Evolutionary conservation across 2,329 filamentous ascomycete species (phyloP).

Genomic region (Cytospora piceae): DNA sequence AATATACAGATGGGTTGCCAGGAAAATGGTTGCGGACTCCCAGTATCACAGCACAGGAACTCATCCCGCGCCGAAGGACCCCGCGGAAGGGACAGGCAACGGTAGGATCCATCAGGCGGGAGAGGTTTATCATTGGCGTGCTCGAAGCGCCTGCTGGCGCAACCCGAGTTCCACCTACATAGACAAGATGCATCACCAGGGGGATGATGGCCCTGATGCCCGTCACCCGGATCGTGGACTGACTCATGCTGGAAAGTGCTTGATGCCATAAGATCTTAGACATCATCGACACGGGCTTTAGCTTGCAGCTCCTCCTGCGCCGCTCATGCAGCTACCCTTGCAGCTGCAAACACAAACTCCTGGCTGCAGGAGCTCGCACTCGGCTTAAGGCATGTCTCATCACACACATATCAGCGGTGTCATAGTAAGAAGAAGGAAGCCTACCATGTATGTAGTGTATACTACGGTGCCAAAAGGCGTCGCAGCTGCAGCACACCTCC

Average conservation of each 20-base stretch:
- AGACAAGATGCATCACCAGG: constrained; percentile 8
- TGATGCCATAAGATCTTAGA: constrained; percentile 19
- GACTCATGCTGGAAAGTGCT: constrained; percentile 15
- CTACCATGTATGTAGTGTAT: neutral
- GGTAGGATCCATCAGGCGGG: constrained; percentile 9
- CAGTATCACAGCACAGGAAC: constrained; percentile 9
- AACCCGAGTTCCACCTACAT: constrained; percentile 3
- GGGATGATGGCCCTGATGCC: constrained; percentile 5
- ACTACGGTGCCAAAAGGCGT: no score
- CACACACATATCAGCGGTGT: constrained; percentile 23
- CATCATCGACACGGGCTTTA: constrained; percentile 16
- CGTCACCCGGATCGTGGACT: constrained; percentile 14
- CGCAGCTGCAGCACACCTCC: neutral
- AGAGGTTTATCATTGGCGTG: constrained; percentile 16
- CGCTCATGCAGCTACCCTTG: constrained; percentile 23
- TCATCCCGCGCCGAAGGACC: constrained; percentile 4
- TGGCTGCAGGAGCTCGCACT: constrained; percentile 21
- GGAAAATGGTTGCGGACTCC: constrained; percentile 4
- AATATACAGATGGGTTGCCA: constrained; percentile 9
- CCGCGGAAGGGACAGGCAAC: constrained; percentile 11
- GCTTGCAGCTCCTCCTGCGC: constrained; percentile 25
- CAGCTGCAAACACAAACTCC: constrained; percentile 16
- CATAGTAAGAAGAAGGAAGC: neutral
- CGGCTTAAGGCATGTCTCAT: constrained; percentile 28
- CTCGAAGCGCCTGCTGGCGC: constrained; percentile 13